These are phyloP conservation scores for Globisporangium radiosum DNA, from an alignment of 352 stramenopile species.

Conservation along the genomic window DNA sequence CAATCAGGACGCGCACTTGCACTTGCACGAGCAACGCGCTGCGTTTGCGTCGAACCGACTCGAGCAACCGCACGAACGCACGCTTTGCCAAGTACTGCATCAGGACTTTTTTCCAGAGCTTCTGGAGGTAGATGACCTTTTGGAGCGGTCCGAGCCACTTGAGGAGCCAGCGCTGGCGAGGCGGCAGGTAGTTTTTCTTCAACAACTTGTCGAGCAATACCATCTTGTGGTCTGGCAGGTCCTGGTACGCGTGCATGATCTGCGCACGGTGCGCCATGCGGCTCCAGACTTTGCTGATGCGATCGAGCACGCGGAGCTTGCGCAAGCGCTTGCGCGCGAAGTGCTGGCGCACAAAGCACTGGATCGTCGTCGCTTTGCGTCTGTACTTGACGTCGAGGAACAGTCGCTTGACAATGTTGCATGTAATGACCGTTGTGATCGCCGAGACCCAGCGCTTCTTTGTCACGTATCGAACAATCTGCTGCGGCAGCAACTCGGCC, in stretches of 20 bases:
- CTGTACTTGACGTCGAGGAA: constrained; percentile 66
- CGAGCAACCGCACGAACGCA: constrained; percentile 73
- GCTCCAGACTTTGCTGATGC: constrained; percentile 60
- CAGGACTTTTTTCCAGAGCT: constrained; percentile 78
- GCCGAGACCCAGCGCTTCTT: constrained; percentile 79
- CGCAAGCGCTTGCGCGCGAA: constrained; percentile 64
- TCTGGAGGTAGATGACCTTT: constrained; percentile 80
- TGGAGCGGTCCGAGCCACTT: constrained; percentile 80
- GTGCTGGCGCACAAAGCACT: constrained; percentile 74
- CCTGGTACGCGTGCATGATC: constrained; percentile 74
- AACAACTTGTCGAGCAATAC: constrained; percentile 73
- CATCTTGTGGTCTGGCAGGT: constrained; percentile 81
- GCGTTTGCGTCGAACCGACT: constrained; percentile 56
- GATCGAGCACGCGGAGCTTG: constrained; percentile 45
- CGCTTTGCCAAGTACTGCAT: constrained; percentile 69
- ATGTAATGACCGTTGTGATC: constrained; percentile 61
- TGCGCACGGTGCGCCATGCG: constrained; percentile 56
- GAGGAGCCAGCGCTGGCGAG: constrained; percentile 68
- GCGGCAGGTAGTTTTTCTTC: constrained; percentile 51
- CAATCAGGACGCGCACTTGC: constrained; percentile 54
- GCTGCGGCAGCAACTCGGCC: constrained; percentile 19
- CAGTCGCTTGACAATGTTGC: constrained; percentile 65
- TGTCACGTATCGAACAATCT: constrained; percentile 55
- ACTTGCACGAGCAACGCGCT: constrained; percentile 62
- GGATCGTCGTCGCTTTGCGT: constrained; percentile 64